These are phyloP conservation scores for Nannizziopsis arthrosporioides DNA, from an alignment of 2,329 filamentous ascomycete genomes.

Conservation along the genomic window DNA sequence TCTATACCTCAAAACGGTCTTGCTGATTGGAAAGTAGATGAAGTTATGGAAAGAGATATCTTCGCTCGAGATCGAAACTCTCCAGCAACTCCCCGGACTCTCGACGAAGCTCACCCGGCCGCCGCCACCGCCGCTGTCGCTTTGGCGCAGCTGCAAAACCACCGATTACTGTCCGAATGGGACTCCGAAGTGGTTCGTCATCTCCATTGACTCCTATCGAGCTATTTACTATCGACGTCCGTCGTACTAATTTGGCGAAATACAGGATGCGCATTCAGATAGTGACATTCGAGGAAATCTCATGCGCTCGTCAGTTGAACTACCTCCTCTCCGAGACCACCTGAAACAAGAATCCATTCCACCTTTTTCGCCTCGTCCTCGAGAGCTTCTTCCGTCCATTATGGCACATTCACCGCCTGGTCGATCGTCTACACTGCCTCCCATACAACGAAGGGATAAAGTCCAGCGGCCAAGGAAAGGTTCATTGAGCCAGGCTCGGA, in stretches of 20 bases:
- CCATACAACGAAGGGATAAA: constrained; percentile 62
- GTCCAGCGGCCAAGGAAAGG: constrained; percentile 67
- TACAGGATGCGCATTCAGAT: constrained; percentile 60
- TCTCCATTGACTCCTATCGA: constrained; percentile 16
- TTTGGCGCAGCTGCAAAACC: constrained; percentile 70
- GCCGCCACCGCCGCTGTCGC: constrained; percentile 73
- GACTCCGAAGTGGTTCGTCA: constrained; percentile 62
- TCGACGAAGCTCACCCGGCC: constrained; percentile 54
- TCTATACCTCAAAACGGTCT: not conserved
- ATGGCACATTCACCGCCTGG: constrained; percentile 67
- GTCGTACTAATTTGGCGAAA: constrained; percentile 6
- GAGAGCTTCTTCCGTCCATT: constrained; percentile 73
- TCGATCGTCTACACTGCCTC: constrained; percentile 77
- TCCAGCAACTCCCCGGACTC: constrained; percentile 55
- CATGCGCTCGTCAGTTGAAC: constrained; percentile 55
- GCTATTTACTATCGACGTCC: constrained; percentile 12
- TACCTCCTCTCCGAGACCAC: constrained; percentile 57
- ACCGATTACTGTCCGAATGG: constrained; percentile 65
- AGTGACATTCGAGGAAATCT: constrained; percentile 53
- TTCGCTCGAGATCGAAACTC: constrained; percentile 57
- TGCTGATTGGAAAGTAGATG: constrained; percentile 29
- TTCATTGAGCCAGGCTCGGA: constrained; percentile 62
- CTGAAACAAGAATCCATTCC: constrained; percentile 64
- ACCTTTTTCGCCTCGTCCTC: constrained; percentile 47
- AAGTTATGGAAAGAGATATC: constrained; percentile 52